Conservation (phyloP, 2,329 filamentous ascomycete species). For the Scleromitrula shiraiana region DNA sequence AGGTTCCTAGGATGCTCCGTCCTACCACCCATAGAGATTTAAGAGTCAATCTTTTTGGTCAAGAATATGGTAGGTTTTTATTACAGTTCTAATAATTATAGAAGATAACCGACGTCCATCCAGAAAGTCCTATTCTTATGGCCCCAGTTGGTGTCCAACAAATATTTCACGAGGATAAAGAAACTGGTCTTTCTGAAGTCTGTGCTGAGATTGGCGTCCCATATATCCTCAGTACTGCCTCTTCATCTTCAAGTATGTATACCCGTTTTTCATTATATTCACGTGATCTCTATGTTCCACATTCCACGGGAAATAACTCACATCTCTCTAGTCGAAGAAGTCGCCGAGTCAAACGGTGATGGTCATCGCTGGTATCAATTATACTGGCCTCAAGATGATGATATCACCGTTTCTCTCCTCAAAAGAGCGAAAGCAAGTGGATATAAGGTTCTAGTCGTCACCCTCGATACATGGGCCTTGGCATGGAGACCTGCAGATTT, state of each 20-base stretch:
- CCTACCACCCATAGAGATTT: conserved; percentile 24
- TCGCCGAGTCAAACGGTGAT: conserved; percentile 46
- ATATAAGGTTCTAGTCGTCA: conserved; percentile 61
- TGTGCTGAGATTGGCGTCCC: conserved; percentile 54
- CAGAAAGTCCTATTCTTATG: conserved; percentile 44
- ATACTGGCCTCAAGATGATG: conserved; percentile 63
- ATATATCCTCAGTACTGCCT: conserved; percentile 60
- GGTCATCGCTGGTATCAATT: conserved; percentile 64
- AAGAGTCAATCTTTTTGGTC: conserved; percentile 42
- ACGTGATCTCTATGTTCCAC: no score
- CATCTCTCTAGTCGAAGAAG: conserved; percentile 50
- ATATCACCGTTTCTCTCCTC: conserved; percentile 57
- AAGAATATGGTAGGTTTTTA: conserved; percentile 34
- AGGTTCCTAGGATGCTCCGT: conserved; percentile 48
- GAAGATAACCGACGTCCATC: background rate
- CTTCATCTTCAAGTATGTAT: conserved; percentile 25
- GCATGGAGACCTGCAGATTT: conserved; percentile 63
- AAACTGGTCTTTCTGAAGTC: conserved; percentile 55
- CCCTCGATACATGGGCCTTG: conserved; percentile 62
- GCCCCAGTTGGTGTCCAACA: conserved; percentile 63
- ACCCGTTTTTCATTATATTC: background rate
- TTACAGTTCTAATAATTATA: no score
- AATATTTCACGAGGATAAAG: conserved; percentile 58
- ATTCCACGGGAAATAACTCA: background rate
- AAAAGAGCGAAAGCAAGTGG: conserved; percentile 52